Base-by-base conservation (phyloP, 1,139 yeast genomes). In the Magnusiomyces suaveolens region DNA sequence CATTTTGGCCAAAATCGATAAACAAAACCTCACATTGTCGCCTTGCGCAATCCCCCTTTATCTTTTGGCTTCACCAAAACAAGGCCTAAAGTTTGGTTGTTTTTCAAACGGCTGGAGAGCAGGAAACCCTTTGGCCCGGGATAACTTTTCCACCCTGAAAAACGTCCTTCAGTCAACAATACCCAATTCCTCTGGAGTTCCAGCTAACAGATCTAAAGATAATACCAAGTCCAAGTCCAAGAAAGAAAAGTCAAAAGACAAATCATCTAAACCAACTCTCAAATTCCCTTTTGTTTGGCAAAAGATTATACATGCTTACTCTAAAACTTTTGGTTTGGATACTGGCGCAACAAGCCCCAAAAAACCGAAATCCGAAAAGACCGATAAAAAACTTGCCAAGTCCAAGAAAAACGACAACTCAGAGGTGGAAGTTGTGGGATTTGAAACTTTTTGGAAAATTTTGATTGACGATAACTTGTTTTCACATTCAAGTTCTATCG, bases 11-110 rank as follows among this genome's bases (percentile, higher is more conserved):
- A 63, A 69, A 36, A 66, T 84, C 8, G 79, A 82, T 60, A 77
- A 79, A 43, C 8, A 41, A 20, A 41, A 41, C 16, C 68, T 69
- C 46, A 81, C 82, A 2, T 72, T 88, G 55, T 76, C 95, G 0
- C 78, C 86, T 20, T 97, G 90, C 66, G 97, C 96, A 0, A 72
- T 89, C 23, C 84, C 96, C 0, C 68, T 89, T 4, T 86, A 82
- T 64, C 71, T 89, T 49, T 65, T 78, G 41, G 66, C 81, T 57
- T 77, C 80, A 20, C 56, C 63, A 2, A 63, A 62, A 1, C 55
- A 63, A 38, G 68, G 82, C 36, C 60, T 61, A 3, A 58, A 64
- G 10, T 66, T 77, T 1, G 56, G 60, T 1, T 61, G 71, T n/a
- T 57, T 66, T 0, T 66, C 68, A 12, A 51, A 54, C 38, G 69